Evolutionary conservation across 83 land plant genomes (phyloP).

Genomic region (Diphasiastrum complanatum): DNA sequence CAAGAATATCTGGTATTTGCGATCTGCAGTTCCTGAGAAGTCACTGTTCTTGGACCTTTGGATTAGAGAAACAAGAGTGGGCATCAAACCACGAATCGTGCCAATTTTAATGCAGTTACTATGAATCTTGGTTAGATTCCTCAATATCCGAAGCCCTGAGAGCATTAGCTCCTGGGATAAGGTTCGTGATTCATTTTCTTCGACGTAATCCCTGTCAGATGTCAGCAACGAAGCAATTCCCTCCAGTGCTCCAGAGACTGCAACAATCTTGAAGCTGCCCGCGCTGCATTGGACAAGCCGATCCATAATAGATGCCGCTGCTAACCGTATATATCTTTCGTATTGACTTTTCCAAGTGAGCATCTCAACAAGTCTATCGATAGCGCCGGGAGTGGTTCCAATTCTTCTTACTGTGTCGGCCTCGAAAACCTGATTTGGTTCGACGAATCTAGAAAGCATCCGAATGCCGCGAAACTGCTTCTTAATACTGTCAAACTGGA

Average conservation of each 20-base stretch:
- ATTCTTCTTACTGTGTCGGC: conserved; percentile 58
- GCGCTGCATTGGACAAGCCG: conserved; percentile 44
- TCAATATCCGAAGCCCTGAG: too few relatives aligned
- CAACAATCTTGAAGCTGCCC: conserved; percentile 53
- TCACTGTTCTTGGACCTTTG: too few relatives aligned
- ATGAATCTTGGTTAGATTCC: too few relatives aligned
- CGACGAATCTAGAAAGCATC: conserved; percentile 37
- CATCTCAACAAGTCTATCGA: conserved; percentile 79
- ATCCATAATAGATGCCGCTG: conserved; percentile 52
- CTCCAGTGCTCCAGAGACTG: conserved; percentile 70
- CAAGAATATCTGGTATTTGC: too few relatives aligned
- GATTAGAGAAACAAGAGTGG: too few relatives aligned
- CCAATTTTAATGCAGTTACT: too few relatives aligned
- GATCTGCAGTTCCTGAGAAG: too few relatives aligned
- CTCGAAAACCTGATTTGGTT: conserved; percentile 20
- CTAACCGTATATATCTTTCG: conserved; percentile 53
- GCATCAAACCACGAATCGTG: too few relatives aligned
- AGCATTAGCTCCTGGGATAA: too few relatives aligned
- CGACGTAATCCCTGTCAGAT: too few relatives aligned
- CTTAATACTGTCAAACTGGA: conserved; percentile 37
- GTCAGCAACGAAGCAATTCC: too few relatives aligned
- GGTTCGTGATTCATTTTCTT: too few relatives aligned
- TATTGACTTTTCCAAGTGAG: conserved; percentile 56
- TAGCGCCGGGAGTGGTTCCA: conserved; percentile 39
- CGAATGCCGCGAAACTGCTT: conserved; percentile 61